Conservation (phyloP, 306 rosid genomes). For the Lathyrus oleraceus region DNA sequence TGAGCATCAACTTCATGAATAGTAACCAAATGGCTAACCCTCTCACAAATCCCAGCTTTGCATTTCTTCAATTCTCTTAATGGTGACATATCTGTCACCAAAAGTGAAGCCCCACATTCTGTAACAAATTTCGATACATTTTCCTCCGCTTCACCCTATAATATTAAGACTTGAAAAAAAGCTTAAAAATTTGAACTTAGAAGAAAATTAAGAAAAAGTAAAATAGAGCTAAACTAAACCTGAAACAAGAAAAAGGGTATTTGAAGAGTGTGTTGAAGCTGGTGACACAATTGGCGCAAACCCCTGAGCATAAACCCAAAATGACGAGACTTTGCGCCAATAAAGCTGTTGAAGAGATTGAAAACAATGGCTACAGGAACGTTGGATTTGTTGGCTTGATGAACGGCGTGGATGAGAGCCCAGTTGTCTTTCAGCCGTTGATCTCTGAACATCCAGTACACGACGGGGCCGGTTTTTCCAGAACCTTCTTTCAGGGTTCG, state of each 20-base stretch:
- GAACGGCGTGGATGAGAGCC: slow-evolving; percentile 89
- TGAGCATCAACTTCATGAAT: slow-evolving; percentile 94
- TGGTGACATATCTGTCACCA: slow-evolving; percentile 88
- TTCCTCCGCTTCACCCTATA: slow-evolving; percentile 85
- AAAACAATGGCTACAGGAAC: slow-evolving; percentile 84
- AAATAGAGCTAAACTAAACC: slow-evolving; percentile 38
- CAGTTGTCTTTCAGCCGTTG: slow-evolving; percentile 84
- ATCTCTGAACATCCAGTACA: slow-evolving; percentile 97
- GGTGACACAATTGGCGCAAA: slow-evolving; percentile 56
- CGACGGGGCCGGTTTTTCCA: slow-evolving; percentile 63
- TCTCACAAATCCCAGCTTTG: slow-evolving; percentile 73
- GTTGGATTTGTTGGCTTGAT: slow-evolving; percentile 61
- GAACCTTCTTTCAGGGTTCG: slow-evolving; percentile 57
- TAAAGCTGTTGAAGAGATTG: slow-evolving; percentile 75
- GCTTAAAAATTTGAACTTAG: not conserved
- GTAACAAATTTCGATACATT: slow-evolving; percentile 66
- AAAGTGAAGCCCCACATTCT: slow-evolving; percentile 81
- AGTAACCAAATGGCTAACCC: slow-evolving; percentile 55
- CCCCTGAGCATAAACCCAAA: slow-evolving; percentile 89
- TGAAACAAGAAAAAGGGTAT: slow-evolving; percentile 76
- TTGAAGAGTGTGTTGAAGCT: slow-evolving; percentile 50
- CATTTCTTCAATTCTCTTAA: slow-evolving; percentile 66
- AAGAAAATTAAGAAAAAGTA: not conserved
- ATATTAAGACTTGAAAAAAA: too few species aligned
- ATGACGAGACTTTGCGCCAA: slow-evolving; percentile 87